phyloP scores from a whole-genome alignment of 2,329 filamentous ascomycete species.

The Dactylellina cionopaga region DNA sequence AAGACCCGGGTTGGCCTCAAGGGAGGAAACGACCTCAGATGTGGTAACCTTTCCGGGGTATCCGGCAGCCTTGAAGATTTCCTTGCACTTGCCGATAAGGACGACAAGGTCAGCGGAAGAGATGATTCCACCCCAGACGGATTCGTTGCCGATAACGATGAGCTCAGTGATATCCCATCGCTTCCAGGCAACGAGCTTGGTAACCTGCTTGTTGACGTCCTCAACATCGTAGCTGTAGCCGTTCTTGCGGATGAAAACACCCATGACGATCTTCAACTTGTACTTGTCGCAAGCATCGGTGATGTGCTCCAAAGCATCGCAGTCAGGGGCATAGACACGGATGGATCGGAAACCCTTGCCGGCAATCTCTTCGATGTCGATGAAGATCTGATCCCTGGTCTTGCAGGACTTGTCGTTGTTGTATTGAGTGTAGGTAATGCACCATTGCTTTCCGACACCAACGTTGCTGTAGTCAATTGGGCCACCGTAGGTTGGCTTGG shows the following conservation, averaged over 20 bases:
- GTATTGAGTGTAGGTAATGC: conserved; percentile 84
- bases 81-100: conserved; percentile 76
- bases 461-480: conserved; percentile 50
- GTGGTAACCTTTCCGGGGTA: conserved; percentile 83
- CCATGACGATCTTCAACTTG: conserved; percentile 82
- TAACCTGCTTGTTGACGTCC: conserved; percentile 73
- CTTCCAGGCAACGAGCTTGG: conserved; percentile 75
- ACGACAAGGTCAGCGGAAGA: conserved; percentile 71
- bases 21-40: conserved; percentile 83
- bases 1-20: conserved; percentile 73
- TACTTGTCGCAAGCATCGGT: conserved; percentile 73
- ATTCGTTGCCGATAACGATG: conserved; percentile 90
- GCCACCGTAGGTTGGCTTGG: conserved; percentile 50
- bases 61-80: conserved; percentile 70
- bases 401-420: conserved; percentile 71
- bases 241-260: conserved; percentile 79
- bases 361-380: conserved; percentile 72
- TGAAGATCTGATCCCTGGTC: conserved; percentile 67
- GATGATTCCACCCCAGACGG: conserved; percentile 78
- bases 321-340: conserved; percentile 93
- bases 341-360: conserved; percentile 73
- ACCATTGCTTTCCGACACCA: conserved; percentile 68
- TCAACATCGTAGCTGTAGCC: conserved; percentile 65
- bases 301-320: conserved; percentile 79
- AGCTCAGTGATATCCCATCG: conserved; percentile 81